Conservation (phyloP, 139 green algal genomes). For the Tetraselmis chui region DNA sequence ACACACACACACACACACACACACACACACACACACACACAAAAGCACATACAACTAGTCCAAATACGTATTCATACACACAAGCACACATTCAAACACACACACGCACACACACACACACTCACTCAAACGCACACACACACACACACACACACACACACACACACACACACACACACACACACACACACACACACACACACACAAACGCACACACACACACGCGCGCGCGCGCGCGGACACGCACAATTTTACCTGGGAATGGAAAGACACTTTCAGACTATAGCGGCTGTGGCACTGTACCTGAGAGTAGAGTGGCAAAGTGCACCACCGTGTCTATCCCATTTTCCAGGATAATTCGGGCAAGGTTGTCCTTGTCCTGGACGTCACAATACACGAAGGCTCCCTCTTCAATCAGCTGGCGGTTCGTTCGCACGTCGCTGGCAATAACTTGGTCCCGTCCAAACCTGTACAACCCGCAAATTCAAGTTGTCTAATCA, state of each 20-base stretch:
- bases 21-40: too few species aligned
- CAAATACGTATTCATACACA: too few species aligned
- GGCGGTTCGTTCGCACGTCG: conserved; percentile 23
- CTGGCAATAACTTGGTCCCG: neutral
- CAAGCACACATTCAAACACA: too few species aligned
- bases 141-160: too few species aligned
- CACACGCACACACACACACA: too few species aligned
- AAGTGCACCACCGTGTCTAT: conserved; percentile 45
- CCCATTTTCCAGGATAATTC: conserved; percentile 46
- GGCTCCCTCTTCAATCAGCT: conserved; percentile 18
- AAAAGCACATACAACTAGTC: too few species aligned
- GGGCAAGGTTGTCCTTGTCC: conserved; percentile 40
- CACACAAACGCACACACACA: too few species aligned
- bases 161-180: too few species aligned
- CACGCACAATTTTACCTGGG: conserved; percentile 1
- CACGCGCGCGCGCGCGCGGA: too few species aligned
- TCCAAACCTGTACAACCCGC: neutral
- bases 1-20: too few species aligned
- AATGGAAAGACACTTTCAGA: neutral
- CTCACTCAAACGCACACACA: too few species aligned
- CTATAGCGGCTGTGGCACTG: neutral
- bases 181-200: too few species aligned
- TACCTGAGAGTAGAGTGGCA: conserved; percentile 37
- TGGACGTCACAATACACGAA: conserved; percentile 30
- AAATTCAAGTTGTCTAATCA: neutral